Percentiles rank a stretch among this genome's conserved stretches.
Conservation (phyloP, 1,284 basidiomycete genomes). For the Boletus mariae region DNA sequence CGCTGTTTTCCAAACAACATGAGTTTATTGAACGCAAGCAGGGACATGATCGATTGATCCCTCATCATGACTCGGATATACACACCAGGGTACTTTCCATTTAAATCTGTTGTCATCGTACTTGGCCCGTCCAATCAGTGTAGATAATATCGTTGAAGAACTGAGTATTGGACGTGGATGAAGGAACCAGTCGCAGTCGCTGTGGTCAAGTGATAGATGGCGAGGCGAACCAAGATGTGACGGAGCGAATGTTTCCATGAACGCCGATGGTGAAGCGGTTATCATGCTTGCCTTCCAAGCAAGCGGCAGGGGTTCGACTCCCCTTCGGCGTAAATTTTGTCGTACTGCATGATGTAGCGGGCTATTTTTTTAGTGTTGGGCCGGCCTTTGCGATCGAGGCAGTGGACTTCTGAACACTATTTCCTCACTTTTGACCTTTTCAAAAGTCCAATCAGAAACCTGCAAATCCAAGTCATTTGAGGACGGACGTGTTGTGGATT, state of each 20-base stretch:
- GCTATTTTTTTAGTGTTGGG: too few relatives aligned
- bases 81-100: conserved; percentile 24
- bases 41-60: not conserved
- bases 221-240: not conserved
- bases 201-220: not conserved
- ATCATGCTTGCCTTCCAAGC: conserved; percentile 86
- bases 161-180: not conserved
- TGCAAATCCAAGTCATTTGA: not conserved
- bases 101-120: conserved; percentile 14
- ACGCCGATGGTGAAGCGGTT: conserved; percentile 79
- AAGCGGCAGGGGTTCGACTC: conserved; percentile 82
- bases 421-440: not conserved
- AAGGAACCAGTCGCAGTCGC: too few relatives aligned
- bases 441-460: not conserved
- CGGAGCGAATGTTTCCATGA: not conserved
- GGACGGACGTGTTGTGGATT: not conserved
- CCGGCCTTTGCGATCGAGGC: too few relatives aligned
- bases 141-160: not conserved
- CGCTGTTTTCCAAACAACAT: conserved; percentile 29
- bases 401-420: not conserved
- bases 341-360: not conserved
- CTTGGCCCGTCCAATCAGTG: not conserved
- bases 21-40: not conserved
- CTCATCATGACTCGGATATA: not conserved
- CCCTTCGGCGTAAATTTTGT: conserved; percentile 55